Evolutionary conservation across 2,329 filamentous ascomycete species (phyloP).

Genomic region (Venturia nashicola): DNA sequence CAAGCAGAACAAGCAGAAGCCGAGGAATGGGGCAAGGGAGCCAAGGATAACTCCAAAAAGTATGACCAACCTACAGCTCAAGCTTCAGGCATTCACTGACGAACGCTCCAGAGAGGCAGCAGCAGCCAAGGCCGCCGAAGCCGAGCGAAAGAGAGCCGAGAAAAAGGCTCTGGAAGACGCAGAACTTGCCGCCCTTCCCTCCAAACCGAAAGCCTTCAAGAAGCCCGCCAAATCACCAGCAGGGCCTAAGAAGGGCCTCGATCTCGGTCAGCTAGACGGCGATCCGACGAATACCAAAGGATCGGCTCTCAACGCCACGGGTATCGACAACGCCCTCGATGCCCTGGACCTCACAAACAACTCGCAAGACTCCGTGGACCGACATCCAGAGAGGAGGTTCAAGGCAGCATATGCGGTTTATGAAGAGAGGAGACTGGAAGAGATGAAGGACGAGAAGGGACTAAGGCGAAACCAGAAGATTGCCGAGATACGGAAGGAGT

Average conservation of each 20-base stretch:
- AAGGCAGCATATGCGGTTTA: constrained; percentile 76
- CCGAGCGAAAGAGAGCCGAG: constrained; percentile 82
- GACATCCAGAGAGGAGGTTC: constrained; percentile 77
- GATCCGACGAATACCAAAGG: constrained; percentile 32
- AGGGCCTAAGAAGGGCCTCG: constrained; percentile 45
- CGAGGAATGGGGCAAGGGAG: constrained; percentile 70
- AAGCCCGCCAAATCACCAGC: constrained; percentile 17
- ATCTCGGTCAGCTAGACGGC: constrained; percentile 62
- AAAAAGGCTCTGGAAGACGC: constrained; percentile 70
- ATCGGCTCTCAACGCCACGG: constrained; percentile 61
- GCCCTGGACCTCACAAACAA: constrained; percentile 58
- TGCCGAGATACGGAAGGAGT: constrained; percentile 78
- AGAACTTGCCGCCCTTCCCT: constrained; percentile 60
- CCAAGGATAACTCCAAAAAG: constrained; percentile 82
- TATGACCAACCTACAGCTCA: constrained; percentile 33
- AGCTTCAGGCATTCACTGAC: neutral
- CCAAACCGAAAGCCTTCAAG: constrained; percentile 49
- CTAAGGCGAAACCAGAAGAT: constrained; percentile 74
- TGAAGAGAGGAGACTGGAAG: constrained; percentile 66
- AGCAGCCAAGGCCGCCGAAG: constrained; percentile 70
- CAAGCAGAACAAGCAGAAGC: constrained; percentile 57
- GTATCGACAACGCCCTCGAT: constrained; percentile 89
- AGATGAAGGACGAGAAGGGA: constrained; percentile 78
- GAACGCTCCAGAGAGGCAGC: constrained; percentile 60
- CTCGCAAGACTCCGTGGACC: constrained; percentile 62